Evolutionary conservation across 2,329 filamentous ascomycete species (phyloP).

Genomic region (Colletotrichum falcatum): DNA sequence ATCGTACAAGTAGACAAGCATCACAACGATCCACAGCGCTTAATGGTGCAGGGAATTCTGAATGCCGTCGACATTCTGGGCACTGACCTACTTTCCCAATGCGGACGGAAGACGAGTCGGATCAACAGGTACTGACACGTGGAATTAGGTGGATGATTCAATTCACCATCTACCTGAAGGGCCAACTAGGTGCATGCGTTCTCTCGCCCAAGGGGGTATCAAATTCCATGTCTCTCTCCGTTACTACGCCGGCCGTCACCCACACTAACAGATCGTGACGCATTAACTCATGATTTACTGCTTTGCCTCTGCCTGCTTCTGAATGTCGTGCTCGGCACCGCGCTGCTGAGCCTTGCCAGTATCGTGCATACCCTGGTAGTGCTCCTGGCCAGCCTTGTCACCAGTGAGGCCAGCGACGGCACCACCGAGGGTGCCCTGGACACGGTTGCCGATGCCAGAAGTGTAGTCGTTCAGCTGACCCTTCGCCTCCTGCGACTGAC

Average conservation of each 20-base stretch:
- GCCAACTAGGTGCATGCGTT: neutral
- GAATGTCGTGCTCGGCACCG: constrained; percentile 83
- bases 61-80: neutral
- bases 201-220: constrained; percentile 37
- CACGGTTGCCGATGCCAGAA: constrained; percentile 74
- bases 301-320: constrained; percentile 73
- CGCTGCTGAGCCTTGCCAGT: constrained; percentile 86
- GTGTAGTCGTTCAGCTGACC: constrained; percentile 84
- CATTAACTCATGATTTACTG: constrained; percentile 16
- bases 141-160: neutral
- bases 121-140: neutral
- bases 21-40: neutral
- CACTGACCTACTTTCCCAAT: constrained; percentile 24
- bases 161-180: constrained; percentile 15
- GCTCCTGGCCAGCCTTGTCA: constrained; percentile 72
- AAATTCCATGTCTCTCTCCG: constrained; percentile 28
- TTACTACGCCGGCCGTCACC: constrained; percentile 4
- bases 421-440: constrained; percentile 77
- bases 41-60: neutral
- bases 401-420: constrained; percentile 80
- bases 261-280: neutral
- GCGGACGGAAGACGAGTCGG: neutral
- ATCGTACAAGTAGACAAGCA: too few species aligned
- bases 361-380: constrained; percentile 79
- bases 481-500: constrained; percentile 84